Percentiles rank a stretch among this genome's conserved stretches.
These are phyloP conservation scores for Xylaria sp. DNA, from an alignment of 2,329 filamentous ascomycete species.

Conservation along the genomic window DNA sequence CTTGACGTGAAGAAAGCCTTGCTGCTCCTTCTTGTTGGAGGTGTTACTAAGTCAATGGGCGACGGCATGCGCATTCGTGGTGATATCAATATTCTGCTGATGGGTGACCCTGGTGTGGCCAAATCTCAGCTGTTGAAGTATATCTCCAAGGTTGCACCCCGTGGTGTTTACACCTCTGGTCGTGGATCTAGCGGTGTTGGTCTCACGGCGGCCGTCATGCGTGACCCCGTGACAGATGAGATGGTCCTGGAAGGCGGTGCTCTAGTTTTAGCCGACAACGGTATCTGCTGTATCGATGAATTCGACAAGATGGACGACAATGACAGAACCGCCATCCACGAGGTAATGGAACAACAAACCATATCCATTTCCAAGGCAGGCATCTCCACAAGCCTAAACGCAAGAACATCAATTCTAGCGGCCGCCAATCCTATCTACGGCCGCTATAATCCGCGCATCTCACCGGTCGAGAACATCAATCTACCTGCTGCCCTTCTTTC, in stretches of 20 bases:
- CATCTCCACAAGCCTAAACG: constrained; percentile 82
- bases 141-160: constrained; percentile 95
- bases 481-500: constrained; percentile 95
- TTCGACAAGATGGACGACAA: constrained; percentile 91
- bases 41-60: constrained; percentile 94
- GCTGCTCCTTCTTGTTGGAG: constrained; percentile 91
- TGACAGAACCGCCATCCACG: constrained; percentile 81
- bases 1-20: constrained; percentile 98
- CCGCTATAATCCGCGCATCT: constrained; percentile 96
- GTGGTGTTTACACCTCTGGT: constrained; percentile 84
- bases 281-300: constrained; percentile 85
- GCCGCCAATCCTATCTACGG: constrained; percentile 97
- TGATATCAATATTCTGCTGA: constrained; percentile 97
- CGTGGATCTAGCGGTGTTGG: constrained; percentile 82
- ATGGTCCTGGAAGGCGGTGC: constrained; percentile 85
- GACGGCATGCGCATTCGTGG: constrained; percentile 99
- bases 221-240: constrained; percentile 81
- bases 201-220: constrained; percentile 83
- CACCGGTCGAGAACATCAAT: constrained; percentile 98
- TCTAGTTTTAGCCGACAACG: constrained; percentile 79
- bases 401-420: constrained; percentile 91
- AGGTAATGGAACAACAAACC: constrained; percentile 89
- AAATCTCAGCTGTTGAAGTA: constrained; percentile 99
- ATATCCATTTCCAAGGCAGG: constrained; percentile 82
- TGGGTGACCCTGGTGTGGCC: constrained; percentile 99